Percentiles rank a stretch among this genome's conserved stretches.
phyloP scores from a whole-genome alignment of 2,329 filamentous ascomycete genomes.

The Monilinia vaccinii-corymbosi region DNA sequence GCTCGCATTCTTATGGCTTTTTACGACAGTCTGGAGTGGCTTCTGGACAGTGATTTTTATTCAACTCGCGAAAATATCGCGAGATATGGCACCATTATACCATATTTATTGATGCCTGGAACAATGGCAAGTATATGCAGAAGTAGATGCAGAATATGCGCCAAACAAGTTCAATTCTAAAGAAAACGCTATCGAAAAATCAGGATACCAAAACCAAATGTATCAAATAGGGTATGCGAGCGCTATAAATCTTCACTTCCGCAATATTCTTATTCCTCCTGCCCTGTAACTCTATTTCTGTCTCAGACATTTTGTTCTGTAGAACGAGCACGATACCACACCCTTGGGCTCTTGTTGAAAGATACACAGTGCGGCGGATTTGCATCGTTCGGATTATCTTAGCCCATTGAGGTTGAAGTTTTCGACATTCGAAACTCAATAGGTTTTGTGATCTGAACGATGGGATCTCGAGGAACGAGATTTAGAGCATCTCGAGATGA shows the following conservation, averaged over 20 bases:
- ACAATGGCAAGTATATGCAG: background rate
- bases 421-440: slow-evolving; percentile 19
- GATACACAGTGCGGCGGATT: background rate
- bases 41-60: background rate
- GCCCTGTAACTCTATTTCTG: background rate
- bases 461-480: slow-evolving; percentile 13
- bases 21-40: background rate
- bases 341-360: slow-evolving; percentile 1
- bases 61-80: background rate
- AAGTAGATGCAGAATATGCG: background rate
- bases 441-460: slow-evolving; percentile 18
- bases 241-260: background rate
- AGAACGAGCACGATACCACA: background rate
- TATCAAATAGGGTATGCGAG: background rate
- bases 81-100: background rate
- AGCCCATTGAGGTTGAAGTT: slow-evolving; percentile 15
- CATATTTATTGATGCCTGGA: background rate
- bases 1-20: background rate
- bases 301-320: background rate
- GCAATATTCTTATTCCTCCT: background rate
- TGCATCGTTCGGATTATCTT: slow-evolving; percentile 11
- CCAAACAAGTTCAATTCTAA: background rate
- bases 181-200: background rate
- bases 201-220: background rate
- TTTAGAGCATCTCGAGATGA: slow-evolving; percentile 37